These are phyloP conservation scores for Cephaloascus fragrans DNA, from an alignment of 805 yeast genomes.

Conservation along the genomic window DNA sequence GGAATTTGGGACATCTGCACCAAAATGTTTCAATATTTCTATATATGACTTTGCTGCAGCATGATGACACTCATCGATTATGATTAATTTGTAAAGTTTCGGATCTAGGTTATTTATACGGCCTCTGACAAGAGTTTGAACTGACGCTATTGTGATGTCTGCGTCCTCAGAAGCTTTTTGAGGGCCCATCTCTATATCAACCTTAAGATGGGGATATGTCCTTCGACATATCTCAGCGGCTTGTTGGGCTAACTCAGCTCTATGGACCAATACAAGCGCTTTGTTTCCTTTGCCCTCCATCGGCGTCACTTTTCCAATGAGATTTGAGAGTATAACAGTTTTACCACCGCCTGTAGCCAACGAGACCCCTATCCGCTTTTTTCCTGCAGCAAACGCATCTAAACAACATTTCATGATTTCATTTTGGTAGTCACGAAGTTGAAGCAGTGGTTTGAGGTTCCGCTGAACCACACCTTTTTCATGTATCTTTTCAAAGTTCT, in stretches of 20 bases:
- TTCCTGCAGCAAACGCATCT: slow-evolving; percentile 32
- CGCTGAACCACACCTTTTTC: too few species aligned
- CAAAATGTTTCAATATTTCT: slow-evolving; percentile 49
- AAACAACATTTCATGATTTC: slow-evolving; percentile 56
- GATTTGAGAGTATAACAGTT: slow-evolving; percentile 64
- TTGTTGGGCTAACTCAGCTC: slow-evolving; percentile 70
- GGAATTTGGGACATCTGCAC: slow-evolving; percentile 28
- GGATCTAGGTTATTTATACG: slow-evolving; percentile 50
- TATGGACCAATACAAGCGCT: slow-evolving; percentile 63
- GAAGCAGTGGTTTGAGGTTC: not conserved
- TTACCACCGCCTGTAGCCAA: slow-evolving; percentile 95
- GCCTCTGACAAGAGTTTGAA: slow-evolving; percentile 46
- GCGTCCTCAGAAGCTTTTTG: slow-evolving; percentile 29
- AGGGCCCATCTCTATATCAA: slow-evolving; percentile 66
- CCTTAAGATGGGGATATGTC: slow-evolving; percentile 38
- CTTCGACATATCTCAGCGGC: slow-evolving; percentile 40
- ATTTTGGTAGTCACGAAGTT: slow-evolving; percentile 51
- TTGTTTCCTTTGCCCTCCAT: slow-evolving; percentile 16
- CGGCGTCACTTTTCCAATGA: slow-evolving; percentile 36
- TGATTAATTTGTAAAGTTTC: slow-evolving; percentile 54
- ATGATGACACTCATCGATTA: slow-evolving; percentile 91
- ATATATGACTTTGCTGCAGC: slow-evolving; percentile 65
- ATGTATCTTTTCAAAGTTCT: too few species aligned
- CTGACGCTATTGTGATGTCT: slow-evolving; percentile 71
- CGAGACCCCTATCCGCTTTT: slow-evolving; percentile 63